Evolutionary conservation across 2,329 filamentous ascomycete species (phyloP).

Genomic region (Fusarium torreyae): DNA sequence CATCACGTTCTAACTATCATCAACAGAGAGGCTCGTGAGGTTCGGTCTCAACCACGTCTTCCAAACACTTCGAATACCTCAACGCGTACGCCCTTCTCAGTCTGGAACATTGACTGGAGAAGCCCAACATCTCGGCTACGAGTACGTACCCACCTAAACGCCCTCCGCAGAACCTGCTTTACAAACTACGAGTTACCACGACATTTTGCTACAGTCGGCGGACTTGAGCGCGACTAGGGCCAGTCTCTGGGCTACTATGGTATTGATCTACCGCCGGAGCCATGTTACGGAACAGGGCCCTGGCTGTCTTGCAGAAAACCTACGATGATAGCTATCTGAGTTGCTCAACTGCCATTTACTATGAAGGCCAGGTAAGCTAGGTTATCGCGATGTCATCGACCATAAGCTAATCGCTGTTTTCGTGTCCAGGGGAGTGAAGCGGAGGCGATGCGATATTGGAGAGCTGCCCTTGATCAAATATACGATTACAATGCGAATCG

Average conservation of each 20-base stretch:
- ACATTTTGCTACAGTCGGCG: conserved; percentile 28
- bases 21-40: conserved; percentile 14
- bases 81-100: neutral
- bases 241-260: conserved; percentile 51
- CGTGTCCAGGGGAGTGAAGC: conserved; percentile 82
- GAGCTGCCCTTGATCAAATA: conserved; percentile 88
- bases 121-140: conserved; percentile 6
- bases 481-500: conserved; percentile 87
- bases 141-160: conserved; percentile 19
- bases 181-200: conserved; percentile 5
- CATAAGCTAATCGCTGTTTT: conserved; percentile 21
- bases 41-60: conserved; percentile 8
- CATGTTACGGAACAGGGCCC: conserved; percentile 69
- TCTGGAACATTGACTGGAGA: conserved; percentile 10
- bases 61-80: neutral
- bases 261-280: conserved; percentile 48
- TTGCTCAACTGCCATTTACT: conserved; percentile 96
- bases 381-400: conserved; percentile 3
- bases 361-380: conserved; percentile 84
- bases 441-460: conserved; percentile 94
- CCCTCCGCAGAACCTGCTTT: conserved; percentile 15
- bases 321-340: conserved; percentile 97
- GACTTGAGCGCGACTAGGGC: conserved; percentile 37
- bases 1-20: conserved; percentile 39
- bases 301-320: conserved; percentile 90